Conservation (phyloP, 208 protist species). For the Acanthamoeba polyphaga region DNA sequence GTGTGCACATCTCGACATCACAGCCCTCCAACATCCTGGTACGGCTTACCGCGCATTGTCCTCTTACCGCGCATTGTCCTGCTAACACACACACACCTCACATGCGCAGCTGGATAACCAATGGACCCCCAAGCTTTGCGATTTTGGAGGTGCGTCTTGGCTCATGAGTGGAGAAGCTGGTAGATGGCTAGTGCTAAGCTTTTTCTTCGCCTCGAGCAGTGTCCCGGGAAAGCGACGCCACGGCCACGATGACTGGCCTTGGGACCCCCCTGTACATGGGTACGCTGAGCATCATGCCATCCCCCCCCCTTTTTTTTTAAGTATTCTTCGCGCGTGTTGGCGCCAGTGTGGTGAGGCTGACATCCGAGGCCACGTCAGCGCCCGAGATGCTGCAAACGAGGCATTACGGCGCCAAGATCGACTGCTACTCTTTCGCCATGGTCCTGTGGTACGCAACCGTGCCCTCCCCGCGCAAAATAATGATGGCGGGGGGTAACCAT, state of each 20-base stretch:
- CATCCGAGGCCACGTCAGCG: neutral
- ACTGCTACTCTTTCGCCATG: conserved; percentile 39
- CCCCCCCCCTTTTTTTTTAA: too few species aligned
- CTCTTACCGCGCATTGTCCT: neutral
- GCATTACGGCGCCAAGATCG: conserved; percentile 55
- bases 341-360: neutral
- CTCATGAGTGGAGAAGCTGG: neutral
- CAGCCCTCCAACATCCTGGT: conserved; percentile 55
- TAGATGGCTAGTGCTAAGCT: neutral
- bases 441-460: neutral
- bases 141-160: neutral
- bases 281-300: neutral
- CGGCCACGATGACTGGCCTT: conserved; percentile 48
- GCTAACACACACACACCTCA: too few species aligned
- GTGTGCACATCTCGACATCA: too few species aligned
- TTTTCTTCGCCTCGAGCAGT: neutral
- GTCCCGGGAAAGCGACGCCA: conserved; percentile 26
- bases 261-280: conserved; percentile 48
- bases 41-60: neutral
- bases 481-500: neutral
- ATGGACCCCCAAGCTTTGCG: conserved; percentile 40
- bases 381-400: conserved; percentile 47
- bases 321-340: too few species aligned
- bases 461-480: neutral
- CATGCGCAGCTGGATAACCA: conserved; percentile 22